Evolutionary conservation across 495 filamentous ascomycete species (phyloP).

Genomic region (Bathelium albidoporum): DNA sequence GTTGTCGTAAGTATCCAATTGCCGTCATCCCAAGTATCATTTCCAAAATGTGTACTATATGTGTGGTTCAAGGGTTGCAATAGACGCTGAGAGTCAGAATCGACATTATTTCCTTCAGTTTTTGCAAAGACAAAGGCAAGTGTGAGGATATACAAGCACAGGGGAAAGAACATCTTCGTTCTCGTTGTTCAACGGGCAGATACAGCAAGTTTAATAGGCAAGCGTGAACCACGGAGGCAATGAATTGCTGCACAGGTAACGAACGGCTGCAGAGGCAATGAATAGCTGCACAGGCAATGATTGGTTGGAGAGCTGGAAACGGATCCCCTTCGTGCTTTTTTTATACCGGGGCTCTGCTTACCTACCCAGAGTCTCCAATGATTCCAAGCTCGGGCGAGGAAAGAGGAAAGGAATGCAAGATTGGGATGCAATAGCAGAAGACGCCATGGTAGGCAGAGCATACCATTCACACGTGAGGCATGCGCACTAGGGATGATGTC

Average conservation of each 20-base stretch:
- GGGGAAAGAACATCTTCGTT: not conserved
- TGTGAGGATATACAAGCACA: not conserved
- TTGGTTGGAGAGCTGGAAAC: too few relatives aligned
- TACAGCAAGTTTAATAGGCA: not conserved
- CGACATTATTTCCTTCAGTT: not conserved
- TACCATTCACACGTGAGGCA: not conserved
- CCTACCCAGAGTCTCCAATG: not conserved
- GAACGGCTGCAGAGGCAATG: not conserved
- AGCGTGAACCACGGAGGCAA: not conserved
- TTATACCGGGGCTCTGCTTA: not conserved
- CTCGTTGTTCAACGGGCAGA: not conserved
- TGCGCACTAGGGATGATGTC: not conserved
- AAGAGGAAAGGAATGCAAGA: not conserved
- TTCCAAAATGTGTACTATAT: slow-evolving; percentile 19
- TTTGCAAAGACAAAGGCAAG: not conserved
- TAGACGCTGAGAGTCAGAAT: not conserved
- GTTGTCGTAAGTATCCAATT: slow-evolving; percentile 52
- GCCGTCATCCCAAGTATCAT: slow-evolving; percentile 49
- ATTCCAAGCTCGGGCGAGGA: not conserved
- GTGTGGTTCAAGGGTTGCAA: not conserved
- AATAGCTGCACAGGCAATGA: not conserved
- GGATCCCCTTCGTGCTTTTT: not conserved
- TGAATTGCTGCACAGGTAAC: not conserved
- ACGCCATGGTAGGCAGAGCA: not conserved
- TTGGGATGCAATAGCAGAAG: not conserved